phyloP scores from a whole-genome alignment of 306 rosid genomes.

The Boehmeria nivea region DNA sequence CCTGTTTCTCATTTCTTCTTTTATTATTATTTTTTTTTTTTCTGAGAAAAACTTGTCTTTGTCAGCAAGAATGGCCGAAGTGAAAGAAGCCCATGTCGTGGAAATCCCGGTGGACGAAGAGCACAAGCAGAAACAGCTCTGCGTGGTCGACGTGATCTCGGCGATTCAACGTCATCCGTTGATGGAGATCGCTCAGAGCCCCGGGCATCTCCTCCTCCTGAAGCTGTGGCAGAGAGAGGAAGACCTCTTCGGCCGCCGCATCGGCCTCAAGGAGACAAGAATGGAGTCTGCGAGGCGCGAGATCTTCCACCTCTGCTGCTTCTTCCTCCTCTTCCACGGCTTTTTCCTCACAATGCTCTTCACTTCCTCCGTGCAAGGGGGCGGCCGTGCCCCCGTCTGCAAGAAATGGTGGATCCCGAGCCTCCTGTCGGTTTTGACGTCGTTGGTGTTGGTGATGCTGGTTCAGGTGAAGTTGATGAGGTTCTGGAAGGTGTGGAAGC shows the following conservation, averaged over 20 bases:
- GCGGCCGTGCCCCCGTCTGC: conserved; percentile 21
- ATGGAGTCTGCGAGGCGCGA: conserved; percentile 47
- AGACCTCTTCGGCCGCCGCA: conserved; percentile 45
- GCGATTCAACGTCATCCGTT: conserved; percentile 83
- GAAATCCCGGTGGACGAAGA: conserved; percentile 76
- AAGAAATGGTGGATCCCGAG: conserved; percentile 80
- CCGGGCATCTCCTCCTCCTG: conserved; percentile 78
- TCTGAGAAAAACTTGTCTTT: no score
- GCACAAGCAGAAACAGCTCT: conserved; percentile 33
- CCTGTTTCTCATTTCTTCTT: no score
- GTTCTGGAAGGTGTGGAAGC: conserved; percentile 67
- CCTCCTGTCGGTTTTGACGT: conserved; percentile 41
- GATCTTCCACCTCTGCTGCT: conserved; percentile 63
- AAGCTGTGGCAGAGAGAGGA: conserved; percentile 93
- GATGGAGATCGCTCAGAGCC: conserved; percentile 61
- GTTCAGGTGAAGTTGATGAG: conserved; percentile 49
- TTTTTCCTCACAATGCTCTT: conserved; percentile 60
- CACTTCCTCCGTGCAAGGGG: conserved; percentile 40
- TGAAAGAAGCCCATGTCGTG: conserved; percentile 51
- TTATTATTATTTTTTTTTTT: no score
- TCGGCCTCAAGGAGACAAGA: conserved; percentile 46
- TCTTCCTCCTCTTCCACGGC: conserved; percentile 61
- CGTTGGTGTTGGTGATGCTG: conserved; percentile 44
- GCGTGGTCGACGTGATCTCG: conserved; percentile 22
- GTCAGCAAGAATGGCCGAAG: conserved; percentile 73